These are phyloP conservation scores for Globisporangium splendens DNA, from an alignment of 352 stramenopile species.

Conservation along the genomic window DNA sequence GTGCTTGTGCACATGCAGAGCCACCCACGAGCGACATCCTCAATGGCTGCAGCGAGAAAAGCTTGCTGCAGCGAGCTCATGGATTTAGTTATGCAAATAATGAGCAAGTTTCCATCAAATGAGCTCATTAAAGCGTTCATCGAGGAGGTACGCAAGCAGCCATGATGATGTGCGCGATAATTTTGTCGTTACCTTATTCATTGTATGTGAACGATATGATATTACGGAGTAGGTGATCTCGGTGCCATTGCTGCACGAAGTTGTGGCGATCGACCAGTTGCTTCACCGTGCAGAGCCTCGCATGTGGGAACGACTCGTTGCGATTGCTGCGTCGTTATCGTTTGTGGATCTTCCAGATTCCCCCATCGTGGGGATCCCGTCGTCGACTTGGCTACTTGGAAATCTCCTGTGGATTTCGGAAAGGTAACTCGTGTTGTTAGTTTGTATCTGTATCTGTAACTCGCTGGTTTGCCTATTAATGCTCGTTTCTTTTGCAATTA, in stretches of 20 bases:
- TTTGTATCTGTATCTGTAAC: too few species aligned
- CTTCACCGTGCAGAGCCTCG: conserved; percentile 19
- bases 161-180: too few species aligned
- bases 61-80: conserved; percentile 1
- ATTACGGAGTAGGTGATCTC: conserved; percentile 35
- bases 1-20: conserved; percentile 20
- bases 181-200: too few species aligned
- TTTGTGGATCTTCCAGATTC: conserved; percentile 35
- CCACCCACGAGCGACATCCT: conserved; percentile 11
- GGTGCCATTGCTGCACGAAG: conserved; percentile 36
- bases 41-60: neutral
- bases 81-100: conserved; percentile 4
- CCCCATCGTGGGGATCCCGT: conserved; percentile 40
- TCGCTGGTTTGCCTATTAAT: neutral
- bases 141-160: neutral
- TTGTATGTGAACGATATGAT: neutral
- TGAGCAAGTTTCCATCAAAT: neutral
- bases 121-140: neutral
- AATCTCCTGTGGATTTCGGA: conserved; percentile 61
- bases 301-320: conserved; percentile 31
- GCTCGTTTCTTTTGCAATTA: neutral
- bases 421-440: conserved; percentile 14
- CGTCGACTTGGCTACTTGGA: conserved; percentile 56
- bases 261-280: conserved; percentile 19
- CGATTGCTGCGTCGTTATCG: conserved; percentile 15